Evolutionary conservation across 1,284 basidiomycete species (phyloP).

Genomic region (Golubevia sp.): DNA sequence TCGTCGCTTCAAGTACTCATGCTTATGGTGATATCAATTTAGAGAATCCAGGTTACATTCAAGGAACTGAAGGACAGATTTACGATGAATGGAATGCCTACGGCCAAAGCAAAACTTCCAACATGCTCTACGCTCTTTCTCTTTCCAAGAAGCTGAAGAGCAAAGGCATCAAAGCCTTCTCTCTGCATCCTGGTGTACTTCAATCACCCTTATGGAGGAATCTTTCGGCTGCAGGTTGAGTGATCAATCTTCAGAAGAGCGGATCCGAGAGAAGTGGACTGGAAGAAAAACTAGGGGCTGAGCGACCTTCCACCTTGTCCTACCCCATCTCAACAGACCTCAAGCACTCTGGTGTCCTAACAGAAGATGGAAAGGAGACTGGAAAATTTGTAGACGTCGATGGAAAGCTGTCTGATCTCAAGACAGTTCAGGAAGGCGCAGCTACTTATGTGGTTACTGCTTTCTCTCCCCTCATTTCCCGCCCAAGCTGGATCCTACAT

Average conservation of each 20-base stretch:
- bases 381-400: neutral
- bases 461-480: neutral
- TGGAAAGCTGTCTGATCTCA: neutral
- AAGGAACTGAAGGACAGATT: too few relatives aligned
- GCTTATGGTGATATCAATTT: neutral
- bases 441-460: neutral
- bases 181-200: too few relatives aligned
- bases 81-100: neutral
- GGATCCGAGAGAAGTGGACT: too few relatives aligned
- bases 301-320: too few relatives aligned
- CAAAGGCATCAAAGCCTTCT: too few relatives aligned
- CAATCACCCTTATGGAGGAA: too few relatives aligned
- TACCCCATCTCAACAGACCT: too few relatives aligned
- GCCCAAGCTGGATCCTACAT: neutral
- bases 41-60: neutral
- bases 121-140: neutral
- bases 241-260: too few relatives aligned
- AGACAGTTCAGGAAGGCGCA: neutral
- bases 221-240: too few relatives aligned
- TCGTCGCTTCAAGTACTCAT: neutral
- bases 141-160: too few relatives aligned
- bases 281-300: too few relatives aligned
- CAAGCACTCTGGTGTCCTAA: too few relatives aligned
- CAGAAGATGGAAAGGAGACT: neutral
- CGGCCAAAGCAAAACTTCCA: neutral